Evolutionary conservation across 202 grass and related monocot genomes (phyloP).

Genomic region (Tripidium arundinaceum): DNA sequence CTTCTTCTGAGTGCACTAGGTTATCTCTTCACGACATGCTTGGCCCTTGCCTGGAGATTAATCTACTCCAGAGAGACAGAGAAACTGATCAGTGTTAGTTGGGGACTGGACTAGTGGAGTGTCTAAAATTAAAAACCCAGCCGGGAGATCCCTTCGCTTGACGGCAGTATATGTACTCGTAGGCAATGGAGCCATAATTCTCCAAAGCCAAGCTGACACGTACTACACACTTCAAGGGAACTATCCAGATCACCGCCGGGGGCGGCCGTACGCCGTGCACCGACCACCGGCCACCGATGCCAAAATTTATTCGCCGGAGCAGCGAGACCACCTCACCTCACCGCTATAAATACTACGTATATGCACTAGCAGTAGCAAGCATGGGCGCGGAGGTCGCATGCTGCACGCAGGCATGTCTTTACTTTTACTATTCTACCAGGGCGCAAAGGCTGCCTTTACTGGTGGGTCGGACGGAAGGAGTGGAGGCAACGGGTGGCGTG

Average conservation of each 20-base stretch:
- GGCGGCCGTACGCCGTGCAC: slow-evolving; percentile 1
- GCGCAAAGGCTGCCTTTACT: background rate
- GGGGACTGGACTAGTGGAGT: background rate
- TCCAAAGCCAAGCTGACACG: background rate
- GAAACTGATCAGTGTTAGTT: background rate
- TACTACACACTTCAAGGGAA: background rate
- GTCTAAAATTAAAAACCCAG: background rate
- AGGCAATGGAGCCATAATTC: background rate
- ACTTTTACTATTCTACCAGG: slow-evolving; percentile 15
- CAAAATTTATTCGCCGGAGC: slow-evolving; percentile 34
- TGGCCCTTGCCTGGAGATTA: slow-evolving; percentile 7
- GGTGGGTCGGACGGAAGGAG: no score
- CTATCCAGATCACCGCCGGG: slow-evolving; percentile 34
- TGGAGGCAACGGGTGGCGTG: no score
- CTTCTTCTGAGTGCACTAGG: background rate
- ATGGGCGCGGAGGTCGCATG: background rate
- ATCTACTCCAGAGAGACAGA: background rate
- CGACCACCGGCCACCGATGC: slow-evolving; percentile 33
- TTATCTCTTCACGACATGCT: background rate
- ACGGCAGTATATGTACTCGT: background rate
- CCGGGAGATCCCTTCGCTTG: background rate
- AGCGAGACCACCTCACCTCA: slow-evolving; percentile 15
- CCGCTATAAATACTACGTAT: slow-evolving; percentile 25
- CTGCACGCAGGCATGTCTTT: background rate
- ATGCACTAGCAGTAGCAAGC: background rate